A percentile compares a stretch with the other conserved stretches of the same genome.
phyloP scores from a whole-genome alignment of 257 asterid genomes.

The Nicotiana paniculata region DNA sequence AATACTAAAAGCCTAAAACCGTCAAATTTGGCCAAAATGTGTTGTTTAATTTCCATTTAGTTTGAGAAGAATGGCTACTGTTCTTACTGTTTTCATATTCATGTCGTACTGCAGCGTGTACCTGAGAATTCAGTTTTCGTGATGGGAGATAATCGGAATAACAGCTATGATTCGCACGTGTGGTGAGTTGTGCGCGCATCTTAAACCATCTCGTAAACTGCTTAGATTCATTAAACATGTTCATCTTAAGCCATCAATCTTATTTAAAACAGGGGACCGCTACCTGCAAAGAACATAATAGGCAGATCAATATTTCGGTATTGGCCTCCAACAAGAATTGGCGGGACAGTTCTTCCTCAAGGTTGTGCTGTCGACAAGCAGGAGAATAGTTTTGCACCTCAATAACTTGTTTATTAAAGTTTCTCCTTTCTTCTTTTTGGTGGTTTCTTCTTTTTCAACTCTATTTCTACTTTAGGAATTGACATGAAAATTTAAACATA shows the following conservation, averaged over 20 bases:
- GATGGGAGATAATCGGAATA: conserved; percentile 22
- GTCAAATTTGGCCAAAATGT: neutral
- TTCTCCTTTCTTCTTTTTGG: neutral
- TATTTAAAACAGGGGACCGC: conserved; percentile 6
- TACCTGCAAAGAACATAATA: conserved; percentile 9
- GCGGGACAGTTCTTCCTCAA: conserved; percentile 62
- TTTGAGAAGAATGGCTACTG: neutral
- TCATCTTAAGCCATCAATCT: neutral
- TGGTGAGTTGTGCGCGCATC: neutral
- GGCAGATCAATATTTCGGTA: conserved; percentile 15
- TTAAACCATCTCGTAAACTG: neutral
- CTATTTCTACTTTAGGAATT: neutral
- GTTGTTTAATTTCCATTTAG: neutral
- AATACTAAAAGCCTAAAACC: neutral
- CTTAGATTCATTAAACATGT: neutral
- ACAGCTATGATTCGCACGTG: conserved; percentile 19
- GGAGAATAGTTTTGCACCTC: neutral
- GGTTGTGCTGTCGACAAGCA: conserved; percentile 50
- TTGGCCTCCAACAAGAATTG: conserved; percentile 39
- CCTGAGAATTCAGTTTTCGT: conserved; percentile 18
- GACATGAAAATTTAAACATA: neutral
- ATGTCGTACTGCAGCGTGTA: conserved; percentile 1
- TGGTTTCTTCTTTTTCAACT: no score
- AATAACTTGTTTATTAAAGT: neutral
- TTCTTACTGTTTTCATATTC: neutral